Percentiles rank a stretch among this genome's conserved stretches.
phyloP scores from a whole-genome alignment of 164 flowering plant species.

The Aristolochia contorta region DNA sequence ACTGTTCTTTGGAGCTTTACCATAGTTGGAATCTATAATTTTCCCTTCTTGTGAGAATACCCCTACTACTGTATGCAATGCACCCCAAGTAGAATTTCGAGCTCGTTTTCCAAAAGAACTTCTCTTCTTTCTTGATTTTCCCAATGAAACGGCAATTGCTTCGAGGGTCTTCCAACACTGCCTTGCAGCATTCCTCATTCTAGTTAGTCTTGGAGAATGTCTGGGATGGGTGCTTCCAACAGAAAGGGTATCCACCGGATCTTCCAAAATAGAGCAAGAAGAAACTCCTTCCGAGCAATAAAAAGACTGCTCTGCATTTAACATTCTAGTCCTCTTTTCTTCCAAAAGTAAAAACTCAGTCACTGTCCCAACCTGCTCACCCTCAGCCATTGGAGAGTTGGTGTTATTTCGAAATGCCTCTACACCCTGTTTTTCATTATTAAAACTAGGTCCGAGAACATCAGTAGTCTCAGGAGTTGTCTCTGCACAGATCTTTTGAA shows the following conservation, averaged over 20 bases:
- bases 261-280: background rate
- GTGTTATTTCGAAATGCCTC: background rate
- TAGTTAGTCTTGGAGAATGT: conserved; percentile 9
- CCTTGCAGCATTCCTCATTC: conserved; percentile 16
- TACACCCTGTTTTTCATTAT: too few species aligned
- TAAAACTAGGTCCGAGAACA: too few species aligned
- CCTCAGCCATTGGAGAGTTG: background rate
- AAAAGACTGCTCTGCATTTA: background rate
- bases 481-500: too few species aligned
- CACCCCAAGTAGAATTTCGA: conserved; percentile 61
- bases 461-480: too few species aligned
- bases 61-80: conserved; percentile 20
- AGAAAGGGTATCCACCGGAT: too few species aligned
- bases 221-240: background rate
- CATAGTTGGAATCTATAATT: conserved; percentile 5
- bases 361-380: background rate
- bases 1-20: conserved; percentile 9
- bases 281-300: background rate
- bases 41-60: conserved; percentile 21
- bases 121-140: conserved; percentile 40
- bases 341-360: background rate
- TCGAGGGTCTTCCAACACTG: conserved; percentile 18
- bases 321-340: too few species aligned
- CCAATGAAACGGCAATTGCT: conserved; percentile 13
- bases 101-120: conserved; percentile 40